phyloP scores from a whole-genome alignment of 345 rosid species.

The Salix arbutifolia region DNA sequence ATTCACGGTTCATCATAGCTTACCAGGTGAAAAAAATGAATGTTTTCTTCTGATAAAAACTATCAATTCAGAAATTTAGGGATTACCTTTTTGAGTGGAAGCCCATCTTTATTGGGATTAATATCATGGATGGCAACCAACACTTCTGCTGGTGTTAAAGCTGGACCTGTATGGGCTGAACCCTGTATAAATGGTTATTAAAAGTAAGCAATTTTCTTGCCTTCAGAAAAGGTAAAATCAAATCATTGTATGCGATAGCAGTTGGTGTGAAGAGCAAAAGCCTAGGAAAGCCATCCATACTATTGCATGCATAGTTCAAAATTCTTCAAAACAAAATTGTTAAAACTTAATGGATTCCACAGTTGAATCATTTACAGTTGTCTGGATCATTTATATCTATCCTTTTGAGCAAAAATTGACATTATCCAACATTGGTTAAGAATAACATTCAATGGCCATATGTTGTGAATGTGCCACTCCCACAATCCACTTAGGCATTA shows the following conservation, averaged over 20 bases:
- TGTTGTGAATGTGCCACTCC: too few relatives aligned
- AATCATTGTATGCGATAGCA: neutral
- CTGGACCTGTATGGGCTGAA: conserved; percentile 98
- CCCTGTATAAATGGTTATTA: conserved; percentile 53
- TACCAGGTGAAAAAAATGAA: conserved; percentile 3
- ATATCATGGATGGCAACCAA: conserved; percentile 90
- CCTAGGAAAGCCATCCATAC: neutral
- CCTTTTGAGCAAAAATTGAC: neutral
- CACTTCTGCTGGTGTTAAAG: conserved; percentile 95
- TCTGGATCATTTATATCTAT: too few relatives aligned
- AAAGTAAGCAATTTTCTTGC: neutral
- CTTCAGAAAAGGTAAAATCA: neutral
- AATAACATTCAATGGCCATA: too few relatives aligned
- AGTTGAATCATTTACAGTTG: neutral
- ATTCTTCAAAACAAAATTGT: neutral
- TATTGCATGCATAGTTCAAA: too few relatives aligned
- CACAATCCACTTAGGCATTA: too few relatives aligned
- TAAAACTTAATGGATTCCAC: neutral
- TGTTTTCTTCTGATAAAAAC: conserved; percentile 8
- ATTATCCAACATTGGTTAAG: too few relatives aligned
- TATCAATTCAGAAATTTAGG: neutral
- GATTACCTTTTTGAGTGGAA: conserved; percentile 72
- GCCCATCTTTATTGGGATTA: conserved; percentile 81
- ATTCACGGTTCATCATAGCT: neutral
- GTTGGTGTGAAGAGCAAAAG: neutral